These are phyloP conservation scores for Phytophthora quininea DNA, from an alignment of 352 stramenopile species.

Conservation along the genomic window DNA sequence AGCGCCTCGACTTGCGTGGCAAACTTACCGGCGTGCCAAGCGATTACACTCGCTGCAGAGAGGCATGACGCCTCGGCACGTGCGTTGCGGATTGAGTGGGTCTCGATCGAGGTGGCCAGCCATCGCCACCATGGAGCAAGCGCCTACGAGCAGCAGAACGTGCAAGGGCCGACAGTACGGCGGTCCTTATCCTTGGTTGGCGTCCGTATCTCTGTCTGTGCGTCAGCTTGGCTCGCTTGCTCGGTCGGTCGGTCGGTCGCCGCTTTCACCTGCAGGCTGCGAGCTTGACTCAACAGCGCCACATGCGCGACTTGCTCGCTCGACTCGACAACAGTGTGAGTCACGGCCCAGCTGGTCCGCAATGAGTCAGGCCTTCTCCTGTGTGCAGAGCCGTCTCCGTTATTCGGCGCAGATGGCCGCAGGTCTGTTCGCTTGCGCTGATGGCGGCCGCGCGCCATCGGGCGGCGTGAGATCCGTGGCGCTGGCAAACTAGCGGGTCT, in stretches of 20 bases:
- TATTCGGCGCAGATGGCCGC: neutral
- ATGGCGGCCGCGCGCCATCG: neutral
- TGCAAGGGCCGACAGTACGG: neutral
- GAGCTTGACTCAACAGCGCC: neutral
- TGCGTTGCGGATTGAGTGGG: too few species aligned
- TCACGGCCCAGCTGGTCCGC: neutral
- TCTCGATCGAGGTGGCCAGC: too few species aligned
- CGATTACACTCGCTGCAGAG: too few species aligned
- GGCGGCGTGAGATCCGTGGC: constrained; percentile 9
- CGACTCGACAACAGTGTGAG: neutral
- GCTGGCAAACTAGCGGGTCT: neutral
- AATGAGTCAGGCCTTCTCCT: neutral
- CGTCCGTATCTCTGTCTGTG: constrained; percentile 1
- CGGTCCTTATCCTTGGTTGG: neutral
- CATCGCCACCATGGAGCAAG: too few species aligned
- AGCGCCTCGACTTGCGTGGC: too few species aligned
- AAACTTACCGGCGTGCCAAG: too few species aligned
- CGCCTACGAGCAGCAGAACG: neutral
- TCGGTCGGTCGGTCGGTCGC: neutral
- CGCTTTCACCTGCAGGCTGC: neutral
- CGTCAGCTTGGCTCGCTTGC: neutral
- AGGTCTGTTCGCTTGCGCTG: neutral
- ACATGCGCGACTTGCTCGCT: neutral
- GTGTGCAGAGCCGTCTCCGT: neutral
- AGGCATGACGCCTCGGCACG: too few species aligned